Evolutionary conservation across 352 stramenopile genomes (phyloP).

Genomic region (Phytophthora agathidicida): DNA sequence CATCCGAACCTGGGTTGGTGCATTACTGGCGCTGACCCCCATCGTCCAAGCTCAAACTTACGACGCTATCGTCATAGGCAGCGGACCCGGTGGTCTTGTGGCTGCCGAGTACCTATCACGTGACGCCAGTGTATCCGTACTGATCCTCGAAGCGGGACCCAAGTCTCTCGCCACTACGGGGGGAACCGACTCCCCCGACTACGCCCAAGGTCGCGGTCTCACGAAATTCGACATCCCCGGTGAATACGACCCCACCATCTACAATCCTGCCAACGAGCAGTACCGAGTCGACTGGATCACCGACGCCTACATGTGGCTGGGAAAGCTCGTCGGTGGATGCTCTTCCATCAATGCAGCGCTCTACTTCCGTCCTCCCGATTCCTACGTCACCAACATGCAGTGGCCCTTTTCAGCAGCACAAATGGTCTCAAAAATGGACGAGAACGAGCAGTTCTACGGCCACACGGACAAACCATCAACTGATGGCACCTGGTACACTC

Average conservation of each 20-base stretch:
- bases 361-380: constrained; percentile 72
- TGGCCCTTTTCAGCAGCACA: constrained; percentile 63
- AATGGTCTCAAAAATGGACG: constrained; percentile 69
- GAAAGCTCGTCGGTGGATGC: constrained; percentile 82
- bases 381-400: constrained; percentile 44
- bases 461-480: constrained; percentile 54
- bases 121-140: constrained; percentile 51
- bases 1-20: constrained; percentile 4
- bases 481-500: constrained; percentile 52
- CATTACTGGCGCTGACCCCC: constrained; percentile 6
- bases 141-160: constrained; percentile 63
- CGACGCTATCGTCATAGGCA: constrained; percentile 64
- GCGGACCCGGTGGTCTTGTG: constrained; percentile 59
- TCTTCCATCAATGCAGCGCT: constrained; percentile 87
- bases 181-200: constrained; percentile 49
- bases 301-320: constrained; percentile 57
- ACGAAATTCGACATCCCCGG: constrained; percentile 79
- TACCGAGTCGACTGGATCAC: constrained; percentile 62
- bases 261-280: constrained; percentile 44
- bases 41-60: constrained; percentile 37
- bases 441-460: constrained; percentile 52
- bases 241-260: constrained; percentile 59
- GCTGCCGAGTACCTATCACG: constrained; percentile 64
- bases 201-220: constrained; percentile 41
- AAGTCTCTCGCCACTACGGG: constrained; percentile 50